These are phyloP conservation scores for Mycena belliarum DNA, from an alignment of 768 basidiomycete species.

Conservation along the genomic window DNA sequence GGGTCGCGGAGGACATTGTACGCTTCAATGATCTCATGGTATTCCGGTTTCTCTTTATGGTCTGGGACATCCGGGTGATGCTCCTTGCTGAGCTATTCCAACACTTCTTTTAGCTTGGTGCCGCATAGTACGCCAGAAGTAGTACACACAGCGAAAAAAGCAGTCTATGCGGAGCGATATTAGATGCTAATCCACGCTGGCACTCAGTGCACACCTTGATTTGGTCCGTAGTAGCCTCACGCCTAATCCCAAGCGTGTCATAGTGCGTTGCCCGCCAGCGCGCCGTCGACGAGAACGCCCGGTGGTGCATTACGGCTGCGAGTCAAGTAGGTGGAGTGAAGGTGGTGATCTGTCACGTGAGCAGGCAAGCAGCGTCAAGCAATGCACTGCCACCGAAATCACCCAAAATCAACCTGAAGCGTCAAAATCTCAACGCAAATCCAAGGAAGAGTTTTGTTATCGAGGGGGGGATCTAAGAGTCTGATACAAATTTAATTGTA, in stretches of 20 bases:
- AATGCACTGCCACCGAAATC: no score
- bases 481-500: no score
- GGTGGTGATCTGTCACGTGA: no score
- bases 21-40: conserved; percentile 18
- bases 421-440: no score
- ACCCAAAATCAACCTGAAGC: no score
- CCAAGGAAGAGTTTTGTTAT: no score
- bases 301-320: conserved; percentile 15
- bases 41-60: conserved; percentile 14
- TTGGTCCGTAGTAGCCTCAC: conserved; percentile 5
- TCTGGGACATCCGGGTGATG: conserved; percentile 20
- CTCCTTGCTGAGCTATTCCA: conserved; percentile 12
- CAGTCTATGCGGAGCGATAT: conserved; percentile 2
- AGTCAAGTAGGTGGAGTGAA: no score
- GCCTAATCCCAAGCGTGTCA: conserved; percentile 5
- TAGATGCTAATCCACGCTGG: neutral
- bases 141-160: conserved; percentile 16
- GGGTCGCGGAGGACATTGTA: conserved; percentile 21
- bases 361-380: no score
- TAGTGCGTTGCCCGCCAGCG: conserved; percentile 19
- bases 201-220: conserved; percentile 8
- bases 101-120: no score
- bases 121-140: neutral
- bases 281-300: conserved; percentile 13
- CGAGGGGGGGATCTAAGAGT: no score